Conservation (phyloP, 139 green algal species). For the Chlorella sp. region DNA sequence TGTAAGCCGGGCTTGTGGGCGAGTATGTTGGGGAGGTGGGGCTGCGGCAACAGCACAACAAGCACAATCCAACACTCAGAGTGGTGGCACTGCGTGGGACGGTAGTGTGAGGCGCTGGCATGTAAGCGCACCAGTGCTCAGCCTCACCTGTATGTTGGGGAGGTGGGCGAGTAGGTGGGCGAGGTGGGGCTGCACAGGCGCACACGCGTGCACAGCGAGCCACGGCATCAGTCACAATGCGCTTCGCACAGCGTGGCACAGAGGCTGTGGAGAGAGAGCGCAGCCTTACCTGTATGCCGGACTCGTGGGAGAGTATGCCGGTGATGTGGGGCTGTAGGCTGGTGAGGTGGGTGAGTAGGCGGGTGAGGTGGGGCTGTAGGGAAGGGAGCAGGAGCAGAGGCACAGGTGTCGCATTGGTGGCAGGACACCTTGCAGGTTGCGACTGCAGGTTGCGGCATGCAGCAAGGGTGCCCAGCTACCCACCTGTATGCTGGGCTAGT, state of each 20-base stretch:
- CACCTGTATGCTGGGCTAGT: slow-evolving; percentile 41
- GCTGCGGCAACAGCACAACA: slow-evolving; percentile 47
- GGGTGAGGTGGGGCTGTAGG: slow-evolving; percentile 60
- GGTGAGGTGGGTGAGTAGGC: slow-evolving; percentile 47
- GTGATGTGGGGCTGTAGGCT: slow-evolving; percentile 37
- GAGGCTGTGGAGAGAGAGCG: too few species aligned
- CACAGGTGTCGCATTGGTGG: too few species aligned
- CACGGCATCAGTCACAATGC: too few species aligned
- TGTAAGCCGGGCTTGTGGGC: slow-evolving; percentile 35
- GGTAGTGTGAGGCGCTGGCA: background rate
- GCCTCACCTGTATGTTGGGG: slow-evolving; percentile 15
- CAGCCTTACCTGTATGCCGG: too few species aligned
- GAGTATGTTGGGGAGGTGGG: slow-evolving; percentile 57
- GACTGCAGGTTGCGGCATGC: too few species aligned
- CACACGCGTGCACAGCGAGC: too few species aligned
- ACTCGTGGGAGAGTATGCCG: slow-evolving; percentile 45
- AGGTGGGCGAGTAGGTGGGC: slow-evolving; percentile 67
- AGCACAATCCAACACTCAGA: slow-evolving; percentile 31
- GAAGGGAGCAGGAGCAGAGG: too few species aligned
- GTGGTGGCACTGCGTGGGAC: background rate
- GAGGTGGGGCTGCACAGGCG: slow-evolving; percentile 61
- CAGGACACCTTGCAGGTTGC: too few species aligned
- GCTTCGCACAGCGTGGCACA: too few species aligned
- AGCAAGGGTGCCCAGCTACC: too few species aligned
- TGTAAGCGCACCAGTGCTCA: background rate